These are phyloP conservation scores for Castanea crenata DNA, from an alignment of 306 rosid species.

Conservation along the genomic window DNA sequence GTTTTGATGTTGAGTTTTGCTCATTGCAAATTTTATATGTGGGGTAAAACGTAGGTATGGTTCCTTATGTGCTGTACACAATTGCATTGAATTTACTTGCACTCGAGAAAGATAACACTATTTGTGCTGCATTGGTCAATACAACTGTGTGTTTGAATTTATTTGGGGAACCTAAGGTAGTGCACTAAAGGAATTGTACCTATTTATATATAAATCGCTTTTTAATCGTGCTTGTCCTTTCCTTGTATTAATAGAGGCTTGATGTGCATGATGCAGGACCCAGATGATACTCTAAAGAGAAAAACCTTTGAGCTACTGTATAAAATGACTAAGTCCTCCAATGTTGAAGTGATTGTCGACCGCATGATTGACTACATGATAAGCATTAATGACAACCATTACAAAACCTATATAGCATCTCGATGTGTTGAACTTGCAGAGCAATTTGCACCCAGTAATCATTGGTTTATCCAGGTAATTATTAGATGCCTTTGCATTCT, in stretches of 20 bases:
- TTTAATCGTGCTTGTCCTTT: conserved; percentile 2
- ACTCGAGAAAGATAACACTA: no score
- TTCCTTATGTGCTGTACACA: no score
- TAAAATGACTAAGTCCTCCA: conserved; percentile 96
- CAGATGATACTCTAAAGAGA: conserved; percentile 94
- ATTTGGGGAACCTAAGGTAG: no score
- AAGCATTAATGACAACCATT: conserved; percentile 83
- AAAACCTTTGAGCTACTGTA: conserved; percentile 86
- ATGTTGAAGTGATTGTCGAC: conserved; percentile 96
- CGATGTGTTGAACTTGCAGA: conserved; percentile 96
- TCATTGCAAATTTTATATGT: no score
- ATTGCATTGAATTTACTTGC: no score
- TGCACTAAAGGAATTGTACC: no score
- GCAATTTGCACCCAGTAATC: conserved; percentile 96
- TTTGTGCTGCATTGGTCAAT: no score
- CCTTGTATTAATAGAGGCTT: conserved; percentile 18
- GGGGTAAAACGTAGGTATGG: no score
- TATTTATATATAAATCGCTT: neutral
- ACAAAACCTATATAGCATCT: conserved; percentile 90
- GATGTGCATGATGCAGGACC: conserved; percentile 63
- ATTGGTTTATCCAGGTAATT: conserved; percentile 97
- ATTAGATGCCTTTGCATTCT: conserved; percentile 7
- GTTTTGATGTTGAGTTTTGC: no score
- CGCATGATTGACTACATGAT: conserved; percentile 95
- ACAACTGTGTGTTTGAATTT: no score